Conservation (phyloP, 306 rosid species). For the Styphnolobium japonicum region DNA sequence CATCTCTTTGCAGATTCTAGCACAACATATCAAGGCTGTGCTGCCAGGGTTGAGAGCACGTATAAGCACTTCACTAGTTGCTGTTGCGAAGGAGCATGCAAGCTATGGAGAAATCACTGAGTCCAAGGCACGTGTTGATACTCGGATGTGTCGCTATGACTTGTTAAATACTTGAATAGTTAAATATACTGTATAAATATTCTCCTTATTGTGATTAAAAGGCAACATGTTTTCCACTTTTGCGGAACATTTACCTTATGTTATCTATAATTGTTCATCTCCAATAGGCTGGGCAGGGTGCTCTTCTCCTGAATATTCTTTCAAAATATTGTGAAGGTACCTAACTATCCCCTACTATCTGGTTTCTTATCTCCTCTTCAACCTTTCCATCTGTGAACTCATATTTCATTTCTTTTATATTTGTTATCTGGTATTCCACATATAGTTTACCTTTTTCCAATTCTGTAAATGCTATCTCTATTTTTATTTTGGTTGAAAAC, state of each 20-base stretch:
- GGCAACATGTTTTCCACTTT: conserved; percentile 6
- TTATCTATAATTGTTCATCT: conserved; percentile 15
- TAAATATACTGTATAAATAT: not conserved
- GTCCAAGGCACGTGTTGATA: conserved; percentile 63
- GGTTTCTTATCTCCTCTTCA: conserved; percentile 13
- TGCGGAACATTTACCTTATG: not conserved
- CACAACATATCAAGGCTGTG: conserved; percentile 81
- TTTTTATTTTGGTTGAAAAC: conserved; percentile 27
- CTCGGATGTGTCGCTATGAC: not conserved
- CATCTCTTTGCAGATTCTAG: conserved; percentile 67
- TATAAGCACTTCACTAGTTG: conserved; percentile 72
- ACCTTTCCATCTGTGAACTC: not conserved
- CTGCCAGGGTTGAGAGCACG: conserved; percentile 93
- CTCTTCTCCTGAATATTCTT: conserved; percentile 93
- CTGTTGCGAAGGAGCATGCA: conserved; percentile 95
- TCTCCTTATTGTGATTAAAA: not conserved
- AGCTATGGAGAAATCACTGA: conserved; percentile 95
- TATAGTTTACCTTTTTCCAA: conserved; percentile 10
- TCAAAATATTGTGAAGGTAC: conserved; percentile 92
- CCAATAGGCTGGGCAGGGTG: conserved; percentile 94
- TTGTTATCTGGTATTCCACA: not conserved
- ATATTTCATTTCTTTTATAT: not conserved
- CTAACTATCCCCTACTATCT: conserved; percentile 11
- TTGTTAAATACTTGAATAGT: not conserved
- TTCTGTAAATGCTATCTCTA: conserved; percentile 13